Conservation (phyloP, 257 asterid genomes). For the Nicotiana sylvestris region DNA sequence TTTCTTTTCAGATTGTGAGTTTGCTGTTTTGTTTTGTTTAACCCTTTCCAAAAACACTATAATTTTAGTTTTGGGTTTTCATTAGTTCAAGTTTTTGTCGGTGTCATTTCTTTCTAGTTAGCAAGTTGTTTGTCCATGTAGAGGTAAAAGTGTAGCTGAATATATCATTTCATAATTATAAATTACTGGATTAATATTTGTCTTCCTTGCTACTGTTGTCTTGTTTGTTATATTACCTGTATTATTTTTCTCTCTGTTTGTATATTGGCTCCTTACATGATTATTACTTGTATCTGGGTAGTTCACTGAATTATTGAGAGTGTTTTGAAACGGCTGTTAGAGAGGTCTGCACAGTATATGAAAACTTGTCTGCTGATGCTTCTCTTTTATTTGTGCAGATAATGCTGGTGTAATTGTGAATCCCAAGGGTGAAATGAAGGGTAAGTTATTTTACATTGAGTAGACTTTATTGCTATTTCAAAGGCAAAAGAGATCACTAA, state of each 20-base stretch:
- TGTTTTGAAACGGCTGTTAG: not conserved
- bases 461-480: not conserved
- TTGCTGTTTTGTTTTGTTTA: not conserved
- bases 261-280: not conserved
- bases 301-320: not conserved
- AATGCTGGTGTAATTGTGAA: slow-evolving; percentile 71
- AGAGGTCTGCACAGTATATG: not conserved
- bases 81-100: not conserved
- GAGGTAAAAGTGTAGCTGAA: not conserved
- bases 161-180: not conserved
- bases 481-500: not conserved
- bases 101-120: not conserved
- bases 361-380: not conserved
- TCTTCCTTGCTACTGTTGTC: not conserved
- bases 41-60: not conserved
- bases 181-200: not conserved
- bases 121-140: not conserved
- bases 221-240: not conserved
- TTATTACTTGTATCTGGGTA: not conserved
- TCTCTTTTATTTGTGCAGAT: slow-evolving; percentile 27
- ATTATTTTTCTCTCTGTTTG: not conserved
- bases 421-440: slow-evolving; percentile 72
- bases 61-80: not conserved
- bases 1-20: not conserved
- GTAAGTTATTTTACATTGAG: slow-evolving; percentile 19